Percentiles rank a stretch among this genome's conserved stretches.
Conservation (phyloP, 2,329 filamentous ascomycete genomes). For the Sarocladium oryzae region DNA sequence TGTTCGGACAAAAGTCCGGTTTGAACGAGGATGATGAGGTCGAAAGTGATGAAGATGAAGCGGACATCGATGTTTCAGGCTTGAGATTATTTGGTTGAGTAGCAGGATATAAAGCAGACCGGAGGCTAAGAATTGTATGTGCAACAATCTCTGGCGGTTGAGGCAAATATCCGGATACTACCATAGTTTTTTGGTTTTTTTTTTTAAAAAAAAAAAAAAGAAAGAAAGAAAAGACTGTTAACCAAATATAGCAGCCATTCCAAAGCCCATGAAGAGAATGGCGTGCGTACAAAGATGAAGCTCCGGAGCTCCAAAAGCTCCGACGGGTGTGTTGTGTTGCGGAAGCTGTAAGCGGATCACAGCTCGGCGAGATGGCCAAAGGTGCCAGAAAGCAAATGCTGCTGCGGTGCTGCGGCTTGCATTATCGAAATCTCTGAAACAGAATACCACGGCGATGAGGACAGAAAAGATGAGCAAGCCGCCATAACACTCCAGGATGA, state of each 20-base stretch:
- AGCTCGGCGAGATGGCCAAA: slow-evolving; percentile 41
- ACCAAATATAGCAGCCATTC: slow-evolving; percentile 5
- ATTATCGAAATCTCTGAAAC: slow-evolving; percentile 19
- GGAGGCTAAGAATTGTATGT: too few species aligned
- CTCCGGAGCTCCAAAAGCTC: slow-evolving; percentile 37
- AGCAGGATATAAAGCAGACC: background rate
- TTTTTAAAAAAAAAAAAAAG: too few species aligned
- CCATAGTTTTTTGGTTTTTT: too few species aligned
- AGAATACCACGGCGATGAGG: slow-evolving; percentile 33
- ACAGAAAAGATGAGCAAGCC: slow-evolving; percentile 39
- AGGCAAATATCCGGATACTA: too few species aligned
- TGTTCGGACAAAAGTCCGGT: slow-evolving; percentile 65
- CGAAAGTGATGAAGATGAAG: slow-evolving; percentile 44
- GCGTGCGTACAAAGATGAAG: slow-evolving; percentile 39
- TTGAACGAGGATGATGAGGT: slow-evolving; percentile 53
- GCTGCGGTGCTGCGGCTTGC: slow-evolving; percentile 27
- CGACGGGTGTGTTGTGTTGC: slow-evolving; percentile 13
- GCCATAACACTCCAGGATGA: slow-evolving; percentile 41
- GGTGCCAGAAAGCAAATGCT: slow-evolving; percentile 41
- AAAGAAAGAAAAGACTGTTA: background rate
- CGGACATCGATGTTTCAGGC: slow-evolving; percentile 38
- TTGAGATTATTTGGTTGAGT: slow-evolving; percentile 40
- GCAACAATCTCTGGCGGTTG: too few species aligned
- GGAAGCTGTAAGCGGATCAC: slow-evolving; percentile 23
- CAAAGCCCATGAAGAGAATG: slow-evolving; percentile 22